These are phyloP conservation scores for Yarrowia divulgata DNA, from an alignment of 805 yeast genomes.

Conservation along the genomic window DNA sequence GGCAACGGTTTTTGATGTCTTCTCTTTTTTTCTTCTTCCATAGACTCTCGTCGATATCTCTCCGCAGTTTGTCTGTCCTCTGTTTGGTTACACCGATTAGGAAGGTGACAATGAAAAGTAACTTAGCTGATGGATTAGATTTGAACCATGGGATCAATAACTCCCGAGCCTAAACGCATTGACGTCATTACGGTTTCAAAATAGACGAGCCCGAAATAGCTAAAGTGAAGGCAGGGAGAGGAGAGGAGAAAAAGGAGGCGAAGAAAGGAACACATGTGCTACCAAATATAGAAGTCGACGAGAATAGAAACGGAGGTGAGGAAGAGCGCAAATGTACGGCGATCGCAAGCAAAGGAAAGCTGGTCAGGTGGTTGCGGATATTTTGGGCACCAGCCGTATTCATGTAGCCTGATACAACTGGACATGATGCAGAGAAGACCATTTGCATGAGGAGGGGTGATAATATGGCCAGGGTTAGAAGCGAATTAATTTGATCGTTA, in stretches of 20 bases:
- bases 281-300: conserved; percentile 31
- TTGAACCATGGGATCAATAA: conserved; percentile 1
- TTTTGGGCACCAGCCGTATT: neutral
- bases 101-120: conserved; percentile 23
- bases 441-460: neutral
- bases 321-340: neutral
- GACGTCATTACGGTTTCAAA: conserved; percentile 27
- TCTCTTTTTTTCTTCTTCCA: too few relatives aligned
- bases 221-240: too few relatives aligned
- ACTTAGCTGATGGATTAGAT: conserved; percentile 26
- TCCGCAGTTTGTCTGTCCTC: neutral
- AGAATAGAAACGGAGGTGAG: conserved; percentile 29
- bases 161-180: conserved; percentile 7
- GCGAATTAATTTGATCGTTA: too few relatives aligned
- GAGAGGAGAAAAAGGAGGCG: neutral
- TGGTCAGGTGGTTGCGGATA: neutral
- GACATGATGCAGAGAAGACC: conserved; percentile 21
- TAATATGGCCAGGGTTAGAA: neutral
- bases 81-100: conserved; percentile 20
- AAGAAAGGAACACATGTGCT: neutral
- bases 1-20: neutral
- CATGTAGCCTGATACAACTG: neutral
- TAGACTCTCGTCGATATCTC: neutral
- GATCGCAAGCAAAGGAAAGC: neutral
- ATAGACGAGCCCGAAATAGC: conserved; percentile 5